These are phyloP conservation scores for Elaeis oleifera DNA, from an alignment of 202 grass and related monocot genomes.

Conservation along the genomic window DNA sequence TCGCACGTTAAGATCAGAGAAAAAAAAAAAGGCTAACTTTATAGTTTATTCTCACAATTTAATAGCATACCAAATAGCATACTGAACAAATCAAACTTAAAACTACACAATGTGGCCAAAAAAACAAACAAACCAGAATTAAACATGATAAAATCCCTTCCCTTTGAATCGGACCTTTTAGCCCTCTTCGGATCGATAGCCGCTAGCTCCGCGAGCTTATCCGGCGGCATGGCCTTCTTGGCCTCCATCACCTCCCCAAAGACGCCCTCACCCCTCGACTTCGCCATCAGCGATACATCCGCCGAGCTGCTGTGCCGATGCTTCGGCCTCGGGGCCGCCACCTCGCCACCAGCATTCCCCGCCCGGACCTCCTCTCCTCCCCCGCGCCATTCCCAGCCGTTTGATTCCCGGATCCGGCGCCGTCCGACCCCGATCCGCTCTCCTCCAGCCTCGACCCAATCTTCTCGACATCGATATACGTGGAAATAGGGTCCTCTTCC, in stretches of 20 bases:
- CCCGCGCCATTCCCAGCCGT: constrained; percentile 55
- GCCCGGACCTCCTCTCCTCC: constrained; percentile 16
- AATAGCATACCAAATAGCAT: too few relatives aligned
- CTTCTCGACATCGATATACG: constrained; percentile 98
- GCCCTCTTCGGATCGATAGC: constrained; percentile 93
- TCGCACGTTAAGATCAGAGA: too few relatives aligned
- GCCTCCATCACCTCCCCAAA: constrained; percentile 76
- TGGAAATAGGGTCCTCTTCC: constrained; percentile 88
- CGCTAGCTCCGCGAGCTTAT: constrained; percentile 68
- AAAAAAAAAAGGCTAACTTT: too few relatives aligned
- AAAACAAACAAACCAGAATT: too few relatives aligned
- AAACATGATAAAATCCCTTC: too few relatives aligned
- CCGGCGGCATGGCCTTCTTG: constrained; percentile 91
- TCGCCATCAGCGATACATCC: constrained; percentile 65
- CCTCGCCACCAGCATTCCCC: background rate
- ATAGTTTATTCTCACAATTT: too few relatives aligned
- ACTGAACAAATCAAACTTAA: too few relatives aligned
- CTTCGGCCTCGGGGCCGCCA: constrained; percentile 37
- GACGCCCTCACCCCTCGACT: constrained; percentile 30
- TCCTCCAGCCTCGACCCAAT: constrained; percentile 49
- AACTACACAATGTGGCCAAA: too few relatives aligned
- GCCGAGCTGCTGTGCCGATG: constrained; percentile 88
- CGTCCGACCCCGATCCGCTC: constrained; percentile 34
- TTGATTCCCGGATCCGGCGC: constrained; percentile 36
- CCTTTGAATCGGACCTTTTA: constrained; percentile 45